Evolutionary conservation across 768 basidiomycete species (phyloP).

Genomic region (Coprinopsis strossmayeri): DNA sequence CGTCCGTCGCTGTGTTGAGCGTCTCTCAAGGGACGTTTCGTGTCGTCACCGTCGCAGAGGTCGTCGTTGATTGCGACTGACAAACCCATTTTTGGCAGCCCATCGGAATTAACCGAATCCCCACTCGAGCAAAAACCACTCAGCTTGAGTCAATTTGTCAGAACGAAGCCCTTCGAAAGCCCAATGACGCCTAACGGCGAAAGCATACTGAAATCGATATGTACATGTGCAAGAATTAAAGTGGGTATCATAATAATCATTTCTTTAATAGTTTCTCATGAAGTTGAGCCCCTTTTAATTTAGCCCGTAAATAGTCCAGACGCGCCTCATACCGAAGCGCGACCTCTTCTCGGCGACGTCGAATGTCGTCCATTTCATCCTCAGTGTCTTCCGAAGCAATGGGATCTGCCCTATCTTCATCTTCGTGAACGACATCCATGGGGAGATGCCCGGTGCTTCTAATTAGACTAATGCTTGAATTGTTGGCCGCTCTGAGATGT

Average conservation of each 20-base stretch:
- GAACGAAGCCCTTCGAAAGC: neutral
- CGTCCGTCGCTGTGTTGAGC: slow-evolving; percentile 14
- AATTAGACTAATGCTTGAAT: slow-evolving; percentile 43
- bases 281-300: slow-evolving; percentile 76
- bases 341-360: slow-evolving; percentile 64
- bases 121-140: neutral
- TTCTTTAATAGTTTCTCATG: slow-evolving; percentile 74
- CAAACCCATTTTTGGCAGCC: neutral
- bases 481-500: slow-evolving; percentile 27
- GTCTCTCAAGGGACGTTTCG: slow-evolving; percentile 8
- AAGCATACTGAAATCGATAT: slow-evolving; percentile 3
- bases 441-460: slow-evolving; percentile 43
- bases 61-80: slow-evolving; percentile 1
- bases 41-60: slow-evolving; percentile 1
- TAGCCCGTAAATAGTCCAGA: slow-evolving; percentile 74
- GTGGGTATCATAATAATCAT: slow-evolving; percentile 20
- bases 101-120: neutral
- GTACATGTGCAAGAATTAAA: slow-evolving; percentile 7
- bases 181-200: neutral
- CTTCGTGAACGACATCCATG: slow-evolving; percentile 47
- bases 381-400: slow-evolving; percentile 33
- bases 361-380: slow-evolving; percentile 63
- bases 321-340: slow-evolving; percentile 66
- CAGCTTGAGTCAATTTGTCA: neutral
- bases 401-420: slow-evolving; percentile 26